A percentile compares a stretch with the other conserved stretches of the same genome.
phyloP scores from a whole-genome alignment of 1,284 basidiomycete genomes.

The Thelephora terrestris region DNA sequence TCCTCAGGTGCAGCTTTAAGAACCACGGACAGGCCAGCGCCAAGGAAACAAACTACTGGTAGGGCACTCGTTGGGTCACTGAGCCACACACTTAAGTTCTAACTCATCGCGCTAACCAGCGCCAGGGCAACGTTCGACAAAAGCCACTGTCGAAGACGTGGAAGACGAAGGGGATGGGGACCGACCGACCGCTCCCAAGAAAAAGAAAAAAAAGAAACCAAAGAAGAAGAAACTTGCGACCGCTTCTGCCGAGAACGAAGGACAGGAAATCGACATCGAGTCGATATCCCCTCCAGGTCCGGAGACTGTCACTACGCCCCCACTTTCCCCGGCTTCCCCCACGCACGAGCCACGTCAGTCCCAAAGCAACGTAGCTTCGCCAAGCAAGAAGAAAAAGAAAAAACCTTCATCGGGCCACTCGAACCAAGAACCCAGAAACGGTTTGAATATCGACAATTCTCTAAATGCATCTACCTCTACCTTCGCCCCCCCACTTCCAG shows the following conservation, averaged over 20 bases:
- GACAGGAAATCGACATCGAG: conserved; percentile 7
- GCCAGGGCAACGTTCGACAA: conserved; percentile 1
- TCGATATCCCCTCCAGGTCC: conserved; percentile 5
- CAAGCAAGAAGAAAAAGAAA: conserved; percentile 10
- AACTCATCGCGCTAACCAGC: too few species aligned
- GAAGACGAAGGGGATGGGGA: conserved; percentile 26
- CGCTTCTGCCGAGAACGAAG: conserved; percentile 15
- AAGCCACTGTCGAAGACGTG: conserved; percentile 54
- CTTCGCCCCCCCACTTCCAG: conserved; percentile 18
- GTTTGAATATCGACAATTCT: conserved; percentile 9
- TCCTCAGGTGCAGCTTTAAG: conserved; percentile 48
- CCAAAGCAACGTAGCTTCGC: neutral
- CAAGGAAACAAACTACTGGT: conserved; percentile 15
- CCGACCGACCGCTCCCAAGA: conserved; percentile 8
- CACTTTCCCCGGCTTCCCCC: conserved; percentile 13
- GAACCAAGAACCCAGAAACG: too few species aligned
- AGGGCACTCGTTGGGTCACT: neutral
- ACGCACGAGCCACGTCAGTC: conserved; percentile 8
- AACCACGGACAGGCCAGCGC: conserved; percentile 24
- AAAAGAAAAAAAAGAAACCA: conserved; percentile 48
- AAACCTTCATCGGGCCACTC: conserved; percentile 5
- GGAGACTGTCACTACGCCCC: conserved; percentile 8
- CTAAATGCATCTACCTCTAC: conserved; percentile 16
- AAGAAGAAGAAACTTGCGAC: conserved; percentile 51
- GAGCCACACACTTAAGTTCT: too few species aligned